A percentile compares a stretch with the other conserved stretches of the same genome.
Conservation (phyloP, 139 green algal genomes). For the Pseudopediastrum boryanum region DNA sequence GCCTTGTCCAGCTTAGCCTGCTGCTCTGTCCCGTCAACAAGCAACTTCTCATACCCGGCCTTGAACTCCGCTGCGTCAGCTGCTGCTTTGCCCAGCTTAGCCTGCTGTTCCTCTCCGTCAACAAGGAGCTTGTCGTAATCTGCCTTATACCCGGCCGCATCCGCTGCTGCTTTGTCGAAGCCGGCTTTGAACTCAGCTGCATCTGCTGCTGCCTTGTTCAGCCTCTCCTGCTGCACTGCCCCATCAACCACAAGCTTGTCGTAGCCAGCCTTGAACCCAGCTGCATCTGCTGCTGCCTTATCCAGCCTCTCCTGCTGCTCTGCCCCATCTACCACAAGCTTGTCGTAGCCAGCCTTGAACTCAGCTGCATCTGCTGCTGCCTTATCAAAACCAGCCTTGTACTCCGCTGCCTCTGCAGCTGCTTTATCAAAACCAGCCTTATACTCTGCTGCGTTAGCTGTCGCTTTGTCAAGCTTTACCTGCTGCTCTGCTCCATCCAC, state of each 20-base stretch:
- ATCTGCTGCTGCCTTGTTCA: background rate
- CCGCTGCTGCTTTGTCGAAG: background rate
- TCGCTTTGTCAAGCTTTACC: too few species aligned
- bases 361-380: conserved; percentile 19
- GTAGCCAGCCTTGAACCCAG: conserved; percentile 6
- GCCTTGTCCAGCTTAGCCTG: conserved; percentile 3
- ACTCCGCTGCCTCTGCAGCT: conserved; percentile 14
- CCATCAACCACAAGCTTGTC: background rate
- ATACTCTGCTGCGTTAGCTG: too few species aligned
- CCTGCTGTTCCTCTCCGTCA: conserved; percentile 2
- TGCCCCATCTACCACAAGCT: background rate
- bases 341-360: conserved; percentile 31
- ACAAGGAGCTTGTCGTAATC: conserved; percentile 16
- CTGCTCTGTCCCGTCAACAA: background rate
- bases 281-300: background rate
- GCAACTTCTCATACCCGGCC: conserved; percentile 32
- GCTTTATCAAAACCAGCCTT: background rate
- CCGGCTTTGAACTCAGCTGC: background rate
- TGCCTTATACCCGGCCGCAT: conserved; percentile 18
- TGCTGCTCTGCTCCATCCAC: background rate
- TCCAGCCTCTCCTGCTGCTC: background rate
- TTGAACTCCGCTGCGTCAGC: conserved; percentile 25
- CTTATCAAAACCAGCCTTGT: conserved; percentile 25
- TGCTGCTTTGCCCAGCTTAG: conserved; percentile 14
- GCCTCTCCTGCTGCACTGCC: background rate